phyloP scores from a whole-genome alignment of 1,284 basidiomycete genomes.

The Pascua sp. region DNA sequence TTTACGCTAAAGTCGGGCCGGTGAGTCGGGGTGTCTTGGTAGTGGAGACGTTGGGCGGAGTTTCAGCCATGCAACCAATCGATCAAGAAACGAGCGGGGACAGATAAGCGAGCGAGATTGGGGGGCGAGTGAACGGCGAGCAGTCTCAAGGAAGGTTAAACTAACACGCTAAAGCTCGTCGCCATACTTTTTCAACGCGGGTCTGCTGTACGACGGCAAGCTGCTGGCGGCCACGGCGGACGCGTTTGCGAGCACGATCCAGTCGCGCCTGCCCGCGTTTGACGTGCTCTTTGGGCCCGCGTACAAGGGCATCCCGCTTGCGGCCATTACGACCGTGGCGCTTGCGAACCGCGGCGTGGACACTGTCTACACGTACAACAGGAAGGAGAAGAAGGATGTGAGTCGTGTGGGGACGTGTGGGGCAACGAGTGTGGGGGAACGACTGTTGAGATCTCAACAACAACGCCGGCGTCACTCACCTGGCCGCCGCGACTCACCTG shows the following conservation, averaged over 20 bases:
- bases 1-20: slow-evolving; percentile 94
- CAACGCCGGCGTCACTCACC: too few relatives aligned
- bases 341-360: slow-evolving; percentile 48
- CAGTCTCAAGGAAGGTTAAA: background rate
- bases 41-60: too few relatives aligned
- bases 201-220: slow-evolving; percentile 76
- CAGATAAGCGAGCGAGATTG: background rate
- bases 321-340: slow-evolving; percentile 77
- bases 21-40: slow-evolving; percentile 52
- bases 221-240: slow-evolving; percentile 74
- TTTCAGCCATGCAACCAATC: background rate
- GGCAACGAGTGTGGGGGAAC: too few relatives aligned
- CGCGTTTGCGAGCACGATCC: slow-evolving; percentile 71
- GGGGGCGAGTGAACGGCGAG: background rate
- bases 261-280: slow-evolving; percentile 61
- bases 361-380: slow-evolving; percentile 68
- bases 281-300: slow-evolving; percentile 95
- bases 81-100: too few relatives aligned
- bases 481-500: background rate
- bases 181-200: slow-evolving; percentile 97
- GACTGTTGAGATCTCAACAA: background rate
- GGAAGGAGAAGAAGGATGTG: slow-evolving; percentile 87
- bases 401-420: slow-evolving; percentile 15
- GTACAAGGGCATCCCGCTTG: slow-evolving; percentile 96
- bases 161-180: slow-evolving; percentile 50